phyloP scores from a whole-genome alignment of 2,329 filamentous ascomycete species.

The Ophiostoma novo-ulmi region DNA sequence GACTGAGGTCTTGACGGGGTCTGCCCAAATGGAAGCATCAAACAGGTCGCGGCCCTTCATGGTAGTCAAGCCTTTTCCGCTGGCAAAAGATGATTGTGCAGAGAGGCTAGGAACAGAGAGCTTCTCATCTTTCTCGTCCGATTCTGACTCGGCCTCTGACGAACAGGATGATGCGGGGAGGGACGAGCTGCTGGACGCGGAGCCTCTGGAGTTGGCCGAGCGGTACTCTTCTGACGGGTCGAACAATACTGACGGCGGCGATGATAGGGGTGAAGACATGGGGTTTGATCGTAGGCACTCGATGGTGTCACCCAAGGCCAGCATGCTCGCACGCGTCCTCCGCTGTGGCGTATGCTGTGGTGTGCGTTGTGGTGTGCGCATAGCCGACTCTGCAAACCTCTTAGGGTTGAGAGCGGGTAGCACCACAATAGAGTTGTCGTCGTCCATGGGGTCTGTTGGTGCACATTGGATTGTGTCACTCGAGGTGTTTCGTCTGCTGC shows the following conservation, averaged over 20 bases:
- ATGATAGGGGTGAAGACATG: conserved; percentile 54
- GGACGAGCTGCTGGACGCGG: conserved; percentile 36
- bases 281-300: conserved; percentile 25
- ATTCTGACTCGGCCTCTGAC: conserved; percentile 29
- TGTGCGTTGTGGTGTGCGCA: conserved; percentile 25
- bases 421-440: conserved; percentile 21
- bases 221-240: conserved; percentile 44
- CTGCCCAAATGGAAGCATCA: conserved; percentile 64
- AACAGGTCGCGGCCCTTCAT: conserved; percentile 69
- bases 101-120: conserved; percentile 35
- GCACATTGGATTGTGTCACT: neutral
- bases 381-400: conserved; percentile 18
- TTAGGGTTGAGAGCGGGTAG: conserved; percentile 18
- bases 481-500: neutral
- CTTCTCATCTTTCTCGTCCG: conserved; percentile 41
- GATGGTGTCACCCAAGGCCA: conserved; percentile 25
- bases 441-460: neutral
- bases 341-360: conserved; percentile 28
- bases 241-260: conserved; percentile 49
- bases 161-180: conserved; percentile 15
- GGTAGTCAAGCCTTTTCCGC: conserved; percentile 44
- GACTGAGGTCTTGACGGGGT: conserved; percentile 61
- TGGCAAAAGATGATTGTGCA: conserved; percentile 29
- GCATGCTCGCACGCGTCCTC: conserved; percentile 24
- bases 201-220: conserved; percentile 36